phyloP scores from a whole-genome alignment of 2,329 filamentous ascomycete genomes.

The Lachnellula hyalina region DNA sequence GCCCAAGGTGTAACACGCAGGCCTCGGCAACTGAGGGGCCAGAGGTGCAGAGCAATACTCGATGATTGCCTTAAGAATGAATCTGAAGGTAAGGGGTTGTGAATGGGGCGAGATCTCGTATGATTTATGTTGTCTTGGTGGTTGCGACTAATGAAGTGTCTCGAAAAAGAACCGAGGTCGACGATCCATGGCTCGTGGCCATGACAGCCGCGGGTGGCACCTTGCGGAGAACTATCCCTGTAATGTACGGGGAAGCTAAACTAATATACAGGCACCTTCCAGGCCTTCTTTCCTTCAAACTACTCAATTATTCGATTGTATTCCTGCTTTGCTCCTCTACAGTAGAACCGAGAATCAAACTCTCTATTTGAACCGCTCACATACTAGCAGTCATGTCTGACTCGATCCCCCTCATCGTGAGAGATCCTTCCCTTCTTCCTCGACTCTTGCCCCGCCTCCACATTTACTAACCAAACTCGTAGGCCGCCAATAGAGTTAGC shows the following conservation, averaged over 20 bases:
- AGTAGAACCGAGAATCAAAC: background rate
- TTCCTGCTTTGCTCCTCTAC: background rate
- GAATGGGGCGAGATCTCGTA: slow-evolving; percentile 4
- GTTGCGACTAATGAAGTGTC: background rate
- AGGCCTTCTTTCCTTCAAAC: background rate
- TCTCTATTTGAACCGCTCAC: background rate
- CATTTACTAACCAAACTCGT: slow-evolving; percentile 12
- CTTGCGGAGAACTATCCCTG: slow-evolving; percentile 9
- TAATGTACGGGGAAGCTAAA: no score
- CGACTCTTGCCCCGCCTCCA: slow-evolving; percentile 4
- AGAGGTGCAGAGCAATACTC: no score
- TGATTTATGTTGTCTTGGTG: slow-evolving; percentile 6
- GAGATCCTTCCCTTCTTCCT: slow-evolving; percentile 19
- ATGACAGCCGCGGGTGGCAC: slow-evolving; percentile 8
- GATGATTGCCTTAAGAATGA: no score
- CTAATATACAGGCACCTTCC: background rate
- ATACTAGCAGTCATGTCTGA: slow-evolving; percentile 36
- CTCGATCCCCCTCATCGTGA: slow-evolving; percentile 43
- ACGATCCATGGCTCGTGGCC: background rate
- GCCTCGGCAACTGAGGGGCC: no score
- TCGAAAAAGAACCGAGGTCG: slow-evolving; percentile 18
- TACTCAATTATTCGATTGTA: no score
- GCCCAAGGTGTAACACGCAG: no score
- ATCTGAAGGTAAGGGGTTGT: no score
- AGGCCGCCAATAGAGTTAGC: slow-evolving; percentile 54